Conservation (phyloP, 495 filamentous ascomycete species). For the Astrocystis sublimbata region DNA sequence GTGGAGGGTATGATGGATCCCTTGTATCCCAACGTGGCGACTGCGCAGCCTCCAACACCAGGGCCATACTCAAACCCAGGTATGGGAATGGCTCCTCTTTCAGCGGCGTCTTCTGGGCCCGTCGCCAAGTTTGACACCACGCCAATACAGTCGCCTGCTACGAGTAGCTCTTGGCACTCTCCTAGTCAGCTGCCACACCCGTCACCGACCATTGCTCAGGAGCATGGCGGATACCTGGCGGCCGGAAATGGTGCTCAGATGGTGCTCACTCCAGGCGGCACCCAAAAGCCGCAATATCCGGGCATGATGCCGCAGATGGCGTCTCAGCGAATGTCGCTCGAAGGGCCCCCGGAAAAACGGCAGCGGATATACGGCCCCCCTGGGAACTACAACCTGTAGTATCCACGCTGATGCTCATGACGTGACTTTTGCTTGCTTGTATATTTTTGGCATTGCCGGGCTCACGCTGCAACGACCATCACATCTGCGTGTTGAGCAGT, state of each 20-base stretch:
- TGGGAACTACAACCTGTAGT: constrained; percentile 34
- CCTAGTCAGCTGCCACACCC: constrained; percentile 66
- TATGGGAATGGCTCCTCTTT: constrained; percentile 55
- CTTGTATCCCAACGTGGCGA: constrained; percentile 30
- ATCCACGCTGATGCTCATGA: neutral
- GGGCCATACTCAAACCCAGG: constrained; percentile 56
- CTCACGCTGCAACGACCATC: constrained; percentile 11
- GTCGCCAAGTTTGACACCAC: constrained; percentile 76
- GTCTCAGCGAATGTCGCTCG: constrained; percentile 33
- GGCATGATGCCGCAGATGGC: constrained; percentile 38
- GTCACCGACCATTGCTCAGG: constrained; percentile 53
- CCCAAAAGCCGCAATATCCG: constrained; percentile 39
- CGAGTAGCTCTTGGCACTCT: constrained; percentile 72
- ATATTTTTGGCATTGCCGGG: constrained; percentile 28
- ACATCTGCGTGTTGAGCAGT: constrained; percentile 17
- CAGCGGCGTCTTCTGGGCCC: constrained; percentile 48
- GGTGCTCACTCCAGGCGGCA: constrained; percentile 47
- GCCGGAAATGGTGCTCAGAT: constrained; percentile 42
- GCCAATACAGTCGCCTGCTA: constrained; percentile 72
- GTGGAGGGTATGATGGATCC: constrained; percentile 33
- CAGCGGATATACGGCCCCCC: constrained; percentile 43
- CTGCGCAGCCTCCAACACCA: constrained; percentile 31
- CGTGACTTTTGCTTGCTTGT: constrained; percentile 29
- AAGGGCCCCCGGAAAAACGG: constrained; percentile 38
- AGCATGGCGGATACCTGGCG: constrained; percentile 41